Evolutionary conservation across 768 basidiomycete genomes (phyloP).

Genomic region (Amanita rubescens): DNA sequence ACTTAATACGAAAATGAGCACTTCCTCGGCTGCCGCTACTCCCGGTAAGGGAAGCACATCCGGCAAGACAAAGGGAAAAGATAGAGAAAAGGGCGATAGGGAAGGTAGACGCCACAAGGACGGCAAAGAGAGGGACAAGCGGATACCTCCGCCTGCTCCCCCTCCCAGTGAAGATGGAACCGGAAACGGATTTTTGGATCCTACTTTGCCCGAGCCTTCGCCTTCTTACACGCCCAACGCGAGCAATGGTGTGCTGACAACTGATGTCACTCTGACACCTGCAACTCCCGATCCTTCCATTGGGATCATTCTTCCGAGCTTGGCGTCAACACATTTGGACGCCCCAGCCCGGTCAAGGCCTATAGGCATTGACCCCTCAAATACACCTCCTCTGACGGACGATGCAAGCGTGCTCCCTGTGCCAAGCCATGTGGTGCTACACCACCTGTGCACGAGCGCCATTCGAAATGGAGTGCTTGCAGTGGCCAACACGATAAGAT

Average conservation of each 20-base stretch:
- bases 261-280: constrained; percentile 6
- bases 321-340: neutral
- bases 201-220: neutral
- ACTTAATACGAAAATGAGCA: constrained; percentile 50
- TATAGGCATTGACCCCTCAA: constrained; percentile 28
- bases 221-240: neutral
- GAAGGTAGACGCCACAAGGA: constrained; percentile 12
- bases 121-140: constrained; percentile 11
- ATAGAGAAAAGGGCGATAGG: constrained; percentile 7
- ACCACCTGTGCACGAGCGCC: constrained; percentile 92
- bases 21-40: constrained; percentile 14
- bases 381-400: constrained; percentile 54
- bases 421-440: constrained; percentile 88
- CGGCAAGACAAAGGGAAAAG: constrained; percentile 18
- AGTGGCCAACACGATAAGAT: constrained; percentile 87
- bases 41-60: constrained; percentile 6
- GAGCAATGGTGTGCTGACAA: constrained; percentile 2
- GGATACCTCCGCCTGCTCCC: constrained; percentile 19
- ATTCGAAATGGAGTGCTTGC: constrained; percentile 91
- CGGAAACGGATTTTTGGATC: constrained; percentile 9
- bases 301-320: neutral
- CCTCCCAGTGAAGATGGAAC: constrained; percentile 22
- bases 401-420: constrained; percentile 89
- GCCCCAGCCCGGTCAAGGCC: constrained; percentile 18
- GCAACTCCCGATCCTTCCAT: neutral